Base-by-base conservation (phyloP, 2,329 filamentous ascomycete genomes). In the Tolypocladium tundrense region DNA sequence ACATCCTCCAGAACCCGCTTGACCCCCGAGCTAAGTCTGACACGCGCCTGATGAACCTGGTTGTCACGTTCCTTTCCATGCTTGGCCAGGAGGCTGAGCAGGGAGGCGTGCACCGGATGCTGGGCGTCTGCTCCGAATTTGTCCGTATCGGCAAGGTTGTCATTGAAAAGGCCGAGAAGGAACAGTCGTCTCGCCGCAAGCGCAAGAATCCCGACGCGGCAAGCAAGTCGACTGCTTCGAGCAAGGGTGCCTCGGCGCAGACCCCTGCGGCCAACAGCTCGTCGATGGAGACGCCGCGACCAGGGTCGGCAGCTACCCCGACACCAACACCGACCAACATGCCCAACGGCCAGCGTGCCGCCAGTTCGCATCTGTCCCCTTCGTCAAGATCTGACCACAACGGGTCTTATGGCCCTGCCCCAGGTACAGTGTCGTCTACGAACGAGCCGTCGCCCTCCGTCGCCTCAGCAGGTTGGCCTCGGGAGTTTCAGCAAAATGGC, bases 41-140 rank as follows among this genome's bases (percentile, higher is more conserved):
- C 70, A 85, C 94, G 19, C 88, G 89, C 63, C 75, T 97, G 24
- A 97, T 99, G 91, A 91, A 87, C 64, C 80, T 93, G 9, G 94
- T 99, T 1, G 92, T 97, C 57, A 91, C 86, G 50, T 99, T 97
- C 72, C 75, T 99, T 40, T 91, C 89, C 4, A 92, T 90, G 73
- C 80, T 99, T 14, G 89, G 89, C n/a, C 84, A 88, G 41, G 93
- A 97, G 66, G 90, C 92, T 62, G 89, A 91, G 58, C 94, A 92
- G 59, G 90, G 91, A 48, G 92, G 90, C 66, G 90, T 97, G 6
- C 90, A 91, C 69, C 88, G 94, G 54, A 97, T 97, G 91, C 82
- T 97, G 21, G 88, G 87, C 31, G 88, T 97, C 1, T 97, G 93
- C 71, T 85, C 90, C n/a, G 94, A 99, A 68, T 99, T 99, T 65